Conservation (phyloP, 2,329 filamentous ascomycete genomes). For the Emydomyces testavorans region DNA sequence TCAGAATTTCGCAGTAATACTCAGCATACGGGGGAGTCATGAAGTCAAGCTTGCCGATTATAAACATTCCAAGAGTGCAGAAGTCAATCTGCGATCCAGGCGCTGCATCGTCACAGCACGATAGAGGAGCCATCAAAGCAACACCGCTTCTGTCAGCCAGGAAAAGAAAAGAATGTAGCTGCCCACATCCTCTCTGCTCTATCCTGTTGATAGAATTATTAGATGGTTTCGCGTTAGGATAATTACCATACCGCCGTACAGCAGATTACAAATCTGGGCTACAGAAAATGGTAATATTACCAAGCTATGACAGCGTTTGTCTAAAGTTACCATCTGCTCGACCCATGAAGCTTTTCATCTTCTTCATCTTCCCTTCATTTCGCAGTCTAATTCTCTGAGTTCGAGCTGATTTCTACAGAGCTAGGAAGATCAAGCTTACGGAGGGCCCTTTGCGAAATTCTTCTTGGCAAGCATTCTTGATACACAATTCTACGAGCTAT, state of each 20-base stretch:
- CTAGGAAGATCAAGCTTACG: neutral
- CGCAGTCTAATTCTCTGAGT: no score
- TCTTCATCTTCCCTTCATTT: no score
- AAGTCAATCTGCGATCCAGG: slow-evolving; percentile 38
- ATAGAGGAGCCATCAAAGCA: neutral
- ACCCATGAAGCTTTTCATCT: neutral
- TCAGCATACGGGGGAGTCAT: neutral
- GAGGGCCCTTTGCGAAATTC: neutral
- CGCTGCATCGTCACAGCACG: neutral
- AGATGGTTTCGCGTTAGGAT: neutral
- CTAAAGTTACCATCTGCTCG: neutral
- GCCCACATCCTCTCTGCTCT: neutral
- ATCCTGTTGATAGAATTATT: neutral
- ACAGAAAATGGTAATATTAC: slow-evolving; percentile 1
- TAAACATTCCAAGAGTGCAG: slow-evolving; percentile 53
- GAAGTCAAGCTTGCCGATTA: slow-evolving; percentile 41
- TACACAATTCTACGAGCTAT: neutral
- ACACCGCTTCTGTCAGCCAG: neutral
- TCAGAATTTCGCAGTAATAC: slow-evolving; percentile 1
- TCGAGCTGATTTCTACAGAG: no score
- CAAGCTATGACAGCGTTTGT: slow-evolving; percentile 2
- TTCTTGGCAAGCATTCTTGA: neutral
- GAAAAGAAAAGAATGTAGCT: neutral
- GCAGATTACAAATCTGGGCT: neutral
- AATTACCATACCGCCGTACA: neutral